Evolutionary conservation across 108 stramenopile genomes (phyloP).

Genomic region (Skeletonema grethae): DNA sequence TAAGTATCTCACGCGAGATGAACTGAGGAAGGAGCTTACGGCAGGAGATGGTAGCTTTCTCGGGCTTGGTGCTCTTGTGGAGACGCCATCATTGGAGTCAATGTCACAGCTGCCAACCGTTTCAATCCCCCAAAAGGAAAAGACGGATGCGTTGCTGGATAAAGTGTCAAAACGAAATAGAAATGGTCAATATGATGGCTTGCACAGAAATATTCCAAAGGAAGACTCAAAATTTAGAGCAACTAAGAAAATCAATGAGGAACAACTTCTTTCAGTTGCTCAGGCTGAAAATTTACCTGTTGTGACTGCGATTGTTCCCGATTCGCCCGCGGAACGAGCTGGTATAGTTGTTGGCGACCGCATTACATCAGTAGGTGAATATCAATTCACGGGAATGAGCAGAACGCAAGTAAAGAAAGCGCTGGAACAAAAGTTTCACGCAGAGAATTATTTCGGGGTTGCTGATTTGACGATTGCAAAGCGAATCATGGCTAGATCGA

Average conservation of each 20-base stretch:
- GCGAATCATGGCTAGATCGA: conserved; percentile 44
- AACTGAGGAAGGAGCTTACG: conserved; percentile 59
- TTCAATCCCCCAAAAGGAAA: conserved; percentile 1
- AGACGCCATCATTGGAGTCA: conserved; percentile 25
- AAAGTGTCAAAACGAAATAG: conserved; percentile 17
- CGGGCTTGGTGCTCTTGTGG: conserved; percentile 71
- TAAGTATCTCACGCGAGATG: conserved; percentile 79
- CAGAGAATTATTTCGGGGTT: conserved; percentile 60
- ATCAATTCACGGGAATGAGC: conserved; percentile 62
- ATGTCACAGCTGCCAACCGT: background rate
- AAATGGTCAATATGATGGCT: conserved; percentile 12
- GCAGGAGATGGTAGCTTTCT: conserved; percentile 66
- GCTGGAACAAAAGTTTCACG: conserved; percentile 35
- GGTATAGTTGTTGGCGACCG: conserved; percentile 84
- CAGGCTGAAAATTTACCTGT: conserved; percentile 66
- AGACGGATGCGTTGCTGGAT: conserved; percentile 6
- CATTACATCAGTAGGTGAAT: conserved; percentile 71
- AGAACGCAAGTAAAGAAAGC: conserved; percentile 37
- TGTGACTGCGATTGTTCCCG: conserved; percentile 75
- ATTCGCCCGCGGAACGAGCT: conserved; percentile 80
- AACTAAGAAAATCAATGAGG: conserved; percentile 1
- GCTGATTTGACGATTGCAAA: conserved; percentile 81
- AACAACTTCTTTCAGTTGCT: conserved; percentile 17
- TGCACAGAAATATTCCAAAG: background rate
- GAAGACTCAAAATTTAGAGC: conserved; percentile 6